Conservation (phyloP, 805 yeast species). For the Suhomyces prunicola region DNA sequence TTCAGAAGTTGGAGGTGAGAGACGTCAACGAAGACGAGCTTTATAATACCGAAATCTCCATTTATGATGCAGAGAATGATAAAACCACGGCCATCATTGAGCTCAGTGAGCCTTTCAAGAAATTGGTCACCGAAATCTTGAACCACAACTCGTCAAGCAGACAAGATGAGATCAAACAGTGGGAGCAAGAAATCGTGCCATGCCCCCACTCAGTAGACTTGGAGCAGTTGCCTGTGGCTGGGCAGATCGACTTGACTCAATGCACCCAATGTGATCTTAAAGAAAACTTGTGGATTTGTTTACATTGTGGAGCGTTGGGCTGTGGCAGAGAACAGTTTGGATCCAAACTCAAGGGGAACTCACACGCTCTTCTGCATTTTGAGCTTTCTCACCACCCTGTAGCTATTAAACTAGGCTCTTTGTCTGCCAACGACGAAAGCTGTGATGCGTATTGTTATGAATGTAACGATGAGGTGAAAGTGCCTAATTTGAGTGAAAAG, state of each 20-base stretch:
- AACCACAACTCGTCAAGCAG: conserved; percentile 56
- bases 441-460: conserved; percentile 87
- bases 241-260: conserved; percentile 30
- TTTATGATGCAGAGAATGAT: conserved; percentile 39
- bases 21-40: conserved; percentile 62
- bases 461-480: conserved; percentile 85
- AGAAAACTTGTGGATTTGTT: conserved; percentile 89
- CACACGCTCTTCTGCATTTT: conserved; percentile 81
- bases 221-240: conserved; percentile 27
- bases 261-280: conserved; percentile 62
- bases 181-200: conserved; percentile 85
- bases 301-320: conserved; percentile 86
- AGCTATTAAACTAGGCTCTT: conserved; percentile 88
- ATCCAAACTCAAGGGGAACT: conserved; percentile 80
- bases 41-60: conserved; percentile 44
- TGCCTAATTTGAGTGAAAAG: conserved; percentile 51
- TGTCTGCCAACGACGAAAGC: conserved; percentile 59
- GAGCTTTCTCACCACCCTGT: conserved; percentile 63
- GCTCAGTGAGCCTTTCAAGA: conserved; percentile 19
- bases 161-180: conserved; percentile 73
- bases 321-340: conserved; percentile 97
- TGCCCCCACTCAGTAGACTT: conserved; percentile 74
- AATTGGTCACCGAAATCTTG: conserved; percentile 44
- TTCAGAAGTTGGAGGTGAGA: conserved; percentile 64
- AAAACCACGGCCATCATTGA: conserved; percentile 21